A percentile compares a stretch with the other conserved stretches of the same genome.
Conservation (phyloP, 164 flowering plant genomes). For the Piper longum region DNA sequence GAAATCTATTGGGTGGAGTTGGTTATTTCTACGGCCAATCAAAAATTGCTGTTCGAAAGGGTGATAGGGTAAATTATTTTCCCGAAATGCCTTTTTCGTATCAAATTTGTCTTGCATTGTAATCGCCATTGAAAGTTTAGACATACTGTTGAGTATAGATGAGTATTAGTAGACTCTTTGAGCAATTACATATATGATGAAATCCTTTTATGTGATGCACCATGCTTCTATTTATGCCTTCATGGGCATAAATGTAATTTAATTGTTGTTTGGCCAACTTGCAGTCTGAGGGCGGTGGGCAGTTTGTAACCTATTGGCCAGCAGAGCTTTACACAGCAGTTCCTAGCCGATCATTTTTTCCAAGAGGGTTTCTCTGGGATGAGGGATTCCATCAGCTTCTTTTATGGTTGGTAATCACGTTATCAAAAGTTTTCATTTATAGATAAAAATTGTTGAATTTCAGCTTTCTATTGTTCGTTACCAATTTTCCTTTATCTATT, state of each 20-base stretch:
- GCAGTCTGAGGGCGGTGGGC: slow-evolving; percentile 40
- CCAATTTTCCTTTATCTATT: too few relatives aligned
- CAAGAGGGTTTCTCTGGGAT: slow-evolving; percentile 98
- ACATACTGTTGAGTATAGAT: too few relatives aligned
- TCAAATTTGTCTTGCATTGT: background rate
- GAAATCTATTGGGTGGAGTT: slow-evolving; percentile 85
- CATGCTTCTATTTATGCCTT: slow-evolving; percentile 1
- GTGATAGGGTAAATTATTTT: slow-evolving; percentile 35
- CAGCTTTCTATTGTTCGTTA: too few relatives aligned
- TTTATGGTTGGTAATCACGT: slow-evolving; percentile 50
- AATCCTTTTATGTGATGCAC: background rate
- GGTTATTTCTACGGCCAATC: slow-evolving; percentile 97
- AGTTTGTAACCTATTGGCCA: slow-evolving; percentile 73
- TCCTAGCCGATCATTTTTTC: slow-evolving; percentile 90
- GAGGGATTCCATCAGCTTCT: slow-evolving; percentile 97
- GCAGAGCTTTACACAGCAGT: slow-evolving; percentile 96
- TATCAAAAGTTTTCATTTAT: too few relatives aligned
- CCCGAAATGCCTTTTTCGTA: background rate
- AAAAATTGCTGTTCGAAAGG: slow-evolving; percentile 47
- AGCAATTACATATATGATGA: too few relatives aligned
- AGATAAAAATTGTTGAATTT: too few relatives aligned
- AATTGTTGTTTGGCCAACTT: slow-evolving; percentile 6
- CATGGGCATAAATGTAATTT: too few relatives aligned
- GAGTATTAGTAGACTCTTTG: too few relatives aligned
- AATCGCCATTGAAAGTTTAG: background rate